Conservation (phyloP, 75 land plant species). For the Pinus tabuliformis region DNA sequence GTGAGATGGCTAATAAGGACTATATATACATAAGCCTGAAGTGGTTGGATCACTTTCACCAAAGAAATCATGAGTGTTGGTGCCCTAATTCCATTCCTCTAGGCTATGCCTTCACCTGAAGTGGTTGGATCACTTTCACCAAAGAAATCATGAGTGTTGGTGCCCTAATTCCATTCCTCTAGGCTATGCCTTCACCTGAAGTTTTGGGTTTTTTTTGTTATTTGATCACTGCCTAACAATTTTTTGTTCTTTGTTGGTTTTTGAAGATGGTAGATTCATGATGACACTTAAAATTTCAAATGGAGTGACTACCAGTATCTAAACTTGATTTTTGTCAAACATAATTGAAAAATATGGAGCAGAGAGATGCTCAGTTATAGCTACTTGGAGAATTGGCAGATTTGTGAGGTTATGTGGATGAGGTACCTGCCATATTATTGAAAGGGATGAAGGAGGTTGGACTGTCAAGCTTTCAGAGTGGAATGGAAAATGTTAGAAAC, state of each 20-base stretch:
- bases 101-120: conserved; percentile 33
- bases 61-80: conserved; percentile 92
- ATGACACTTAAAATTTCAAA: conserved; percentile 97
- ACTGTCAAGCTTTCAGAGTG: conserved; percentile 90
- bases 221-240: neutral
- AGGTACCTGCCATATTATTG: conserved; percentile 79
- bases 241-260: neutral
- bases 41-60: conserved; percentile 96
- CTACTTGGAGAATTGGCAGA: conserved; percentile 98
- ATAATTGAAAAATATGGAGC: conserved; percentile 67
- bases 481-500: conserved; percentile 98
- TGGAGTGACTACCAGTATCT: conserved; percentile 82
- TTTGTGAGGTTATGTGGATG: conserved; percentile 82
- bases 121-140: conserved; percentile 96
- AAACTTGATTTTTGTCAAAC: conserved; percentile 79
- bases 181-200: neutral
- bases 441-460: conserved; percentile 77
- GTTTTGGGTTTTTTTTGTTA: neutral
- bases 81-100: neutral
- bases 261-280: conserved; percentile 91
- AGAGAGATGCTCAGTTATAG: conserved; percentile 90
- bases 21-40: conserved; percentile 90
- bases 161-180: neutral
- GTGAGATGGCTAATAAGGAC: conserved; percentile 58
- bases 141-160: conserved; percentile 92